Percentiles rank a stretch among this genome's conserved stretches.
phyloP scores from a whole-genome alignment of 345 rosid genomes.

The thale cress (Arabidopsis thaliana) region DNA sequence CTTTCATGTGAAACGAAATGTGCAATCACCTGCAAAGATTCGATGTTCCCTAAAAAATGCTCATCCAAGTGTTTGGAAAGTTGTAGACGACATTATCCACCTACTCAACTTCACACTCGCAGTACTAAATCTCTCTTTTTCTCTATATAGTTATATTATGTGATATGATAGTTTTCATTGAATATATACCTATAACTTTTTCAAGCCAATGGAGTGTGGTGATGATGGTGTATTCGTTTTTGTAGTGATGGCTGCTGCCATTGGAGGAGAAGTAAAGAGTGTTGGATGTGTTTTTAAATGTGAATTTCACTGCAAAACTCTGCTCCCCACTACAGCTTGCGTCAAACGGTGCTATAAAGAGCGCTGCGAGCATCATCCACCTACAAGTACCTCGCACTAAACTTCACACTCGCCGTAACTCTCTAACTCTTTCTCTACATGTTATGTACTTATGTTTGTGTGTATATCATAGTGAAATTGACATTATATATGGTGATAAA shows the following conservation, averaged over 20 bases:
- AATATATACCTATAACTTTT: background rate
- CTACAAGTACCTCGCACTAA: background rate
- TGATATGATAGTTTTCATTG: background rate
- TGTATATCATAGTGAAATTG: background rate
- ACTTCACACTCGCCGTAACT: background rate
- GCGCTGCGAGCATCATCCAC: background rate
- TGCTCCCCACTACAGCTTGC: background rate
- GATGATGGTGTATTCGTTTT: conserved; percentile 3
- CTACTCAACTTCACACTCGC: conserved; percentile 7
- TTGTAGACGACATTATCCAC: background rate
- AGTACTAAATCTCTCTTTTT: background rate
- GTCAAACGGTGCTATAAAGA: background rate
- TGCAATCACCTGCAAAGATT: background rate
- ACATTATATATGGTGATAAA: conserved; percentile 3
- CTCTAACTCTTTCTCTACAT: background rate
- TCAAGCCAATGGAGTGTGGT: conserved; percentile 13
- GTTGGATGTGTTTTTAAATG: background rate
- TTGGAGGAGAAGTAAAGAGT: conserved; percentile 8
- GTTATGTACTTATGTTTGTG: background rate
- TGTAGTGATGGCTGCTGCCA: conserved; percentile 8
- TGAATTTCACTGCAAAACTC: background rate
- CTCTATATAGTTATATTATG: background rate
- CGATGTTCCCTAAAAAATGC: background rate
- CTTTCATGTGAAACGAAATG: conserved; percentile 5
- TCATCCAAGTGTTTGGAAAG: background rate